Evolutionary conservation across 2,329 filamentous ascomycete genomes (phyloP).

Genomic region (Alternaria incomplexa): DNA sequence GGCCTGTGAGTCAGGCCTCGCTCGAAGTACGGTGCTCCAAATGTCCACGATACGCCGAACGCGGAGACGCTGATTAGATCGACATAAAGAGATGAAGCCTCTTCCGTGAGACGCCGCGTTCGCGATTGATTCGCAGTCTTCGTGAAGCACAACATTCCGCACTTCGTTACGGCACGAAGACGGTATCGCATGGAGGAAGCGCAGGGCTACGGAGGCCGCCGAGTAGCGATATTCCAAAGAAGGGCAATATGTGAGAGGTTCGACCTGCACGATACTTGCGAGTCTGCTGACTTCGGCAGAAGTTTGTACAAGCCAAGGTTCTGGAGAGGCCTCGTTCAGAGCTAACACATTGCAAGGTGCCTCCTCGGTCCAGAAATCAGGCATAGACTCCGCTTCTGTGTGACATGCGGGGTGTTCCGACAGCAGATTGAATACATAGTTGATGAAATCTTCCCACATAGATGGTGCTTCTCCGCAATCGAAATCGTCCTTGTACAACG

Average conservation of each 20-base stretch:
- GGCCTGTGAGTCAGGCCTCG: rapidly evolving
- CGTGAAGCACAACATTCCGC: background rate
- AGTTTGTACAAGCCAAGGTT: background rate
- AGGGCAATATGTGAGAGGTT: background rate
- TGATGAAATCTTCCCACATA: background rate
- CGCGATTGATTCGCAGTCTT: rapidly evolving
- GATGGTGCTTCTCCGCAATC: background rate
- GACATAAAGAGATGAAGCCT: background rate
- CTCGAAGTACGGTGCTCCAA: background rate
- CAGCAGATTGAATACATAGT: too few species aligned
- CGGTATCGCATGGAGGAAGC: background rate
- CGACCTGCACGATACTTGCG: background rate
- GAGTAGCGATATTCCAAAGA: background rate
- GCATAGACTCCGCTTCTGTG: too few species aligned
- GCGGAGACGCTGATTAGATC: background rate
- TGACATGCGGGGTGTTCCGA: too few species aligned
- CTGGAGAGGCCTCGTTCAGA: background rate
- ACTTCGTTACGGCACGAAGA: background rate
- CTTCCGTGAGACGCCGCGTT: background rate
- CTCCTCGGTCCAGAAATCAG: too few species aligned
- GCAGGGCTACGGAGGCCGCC: background rate
- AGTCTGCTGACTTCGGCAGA: rapidly evolving
- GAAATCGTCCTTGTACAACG: rapidly evolving
- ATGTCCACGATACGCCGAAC: background rate
- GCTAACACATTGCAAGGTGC: too few species aligned